phyloP scores from a whole-genome alignment of 2,329 filamentous ascomycete genomes.

The Endocalyx cinctus region DNA sequence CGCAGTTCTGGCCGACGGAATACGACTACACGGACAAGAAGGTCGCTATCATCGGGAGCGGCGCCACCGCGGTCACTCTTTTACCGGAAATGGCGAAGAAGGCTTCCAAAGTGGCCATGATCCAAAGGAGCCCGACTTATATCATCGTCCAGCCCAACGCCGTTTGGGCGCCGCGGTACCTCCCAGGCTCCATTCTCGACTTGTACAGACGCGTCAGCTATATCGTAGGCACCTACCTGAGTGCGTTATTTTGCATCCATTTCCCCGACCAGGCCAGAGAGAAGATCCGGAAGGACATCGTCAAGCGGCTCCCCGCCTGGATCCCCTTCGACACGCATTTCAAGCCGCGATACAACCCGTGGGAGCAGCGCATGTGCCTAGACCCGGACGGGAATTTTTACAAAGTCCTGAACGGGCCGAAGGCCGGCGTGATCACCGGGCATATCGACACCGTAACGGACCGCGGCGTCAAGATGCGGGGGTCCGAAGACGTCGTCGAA shows the following conservation, averaged over 20 bases:
- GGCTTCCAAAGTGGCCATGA: conserved; percentile 67
- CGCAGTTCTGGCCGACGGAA: conserved; percentile 66
- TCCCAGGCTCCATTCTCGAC: conserved; percentile 24
- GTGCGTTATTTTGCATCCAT: conserved; percentile 39
- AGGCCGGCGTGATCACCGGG: conserved; percentile 39
- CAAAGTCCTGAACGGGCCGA: conserved; percentile 31
- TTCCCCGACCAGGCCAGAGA: conserved; percentile 43
- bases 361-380: conserved; percentile 66
- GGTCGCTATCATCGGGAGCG: conserved; percentile 69
- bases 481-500: conserved; percentile 38
- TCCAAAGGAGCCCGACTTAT: conserved; percentile 73
- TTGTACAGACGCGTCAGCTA: conserved; percentile 11
- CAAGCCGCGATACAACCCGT: conserved; percentile 49
- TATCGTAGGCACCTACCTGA: conserved; percentile 16
- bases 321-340: conserved; percentile 49
- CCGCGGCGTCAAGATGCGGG: conserved; percentile 36
- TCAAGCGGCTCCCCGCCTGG: conserved; percentile 41
- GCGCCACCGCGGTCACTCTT: conserved; percentile 73
- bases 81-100: conserved; percentile 63
- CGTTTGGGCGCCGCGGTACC: conserved; percentile 1
- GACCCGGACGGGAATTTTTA: conserved; percentile 43
- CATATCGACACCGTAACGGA: conserved; percentile 39
- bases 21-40: conserved; percentile 61
- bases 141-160: conserved; percentile 40
- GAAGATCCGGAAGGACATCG: conserved; percentile 38